A percentile compares a stretch with the other conserved stretches of the same genome.
phyloP scores from a whole-genome alignment of 768 basidiomycete genomes.

The Collybia mongolica region DNA sequence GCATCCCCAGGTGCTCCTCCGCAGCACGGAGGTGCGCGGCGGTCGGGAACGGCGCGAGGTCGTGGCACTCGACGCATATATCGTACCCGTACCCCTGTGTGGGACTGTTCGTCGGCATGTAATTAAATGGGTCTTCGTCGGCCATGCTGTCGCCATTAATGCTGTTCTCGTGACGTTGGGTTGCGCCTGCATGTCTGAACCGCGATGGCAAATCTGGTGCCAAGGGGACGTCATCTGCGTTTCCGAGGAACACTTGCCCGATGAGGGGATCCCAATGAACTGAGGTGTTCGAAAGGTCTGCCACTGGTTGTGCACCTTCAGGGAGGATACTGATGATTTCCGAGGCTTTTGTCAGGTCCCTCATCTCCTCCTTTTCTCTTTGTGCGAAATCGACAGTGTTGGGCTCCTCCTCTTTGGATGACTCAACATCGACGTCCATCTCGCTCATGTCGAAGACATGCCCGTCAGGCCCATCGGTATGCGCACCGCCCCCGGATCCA shows the following conservation, averaged over 20 bases:
- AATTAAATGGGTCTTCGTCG: conserved; percentile 42
- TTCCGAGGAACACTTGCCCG: conserved; percentile 80
- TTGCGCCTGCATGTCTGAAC: conserved; percentile 20
- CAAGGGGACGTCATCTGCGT: conserved; percentile 77
- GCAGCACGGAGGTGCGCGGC: conserved; percentile 64
- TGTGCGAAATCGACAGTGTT: conserved; percentile 82
- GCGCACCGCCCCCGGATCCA: conserved; percentile 22
- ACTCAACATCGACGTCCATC: conserved; percentile 7
- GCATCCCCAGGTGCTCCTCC: conserved; percentile 67
- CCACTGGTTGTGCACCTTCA: neutral
- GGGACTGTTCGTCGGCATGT: conserved; percentile 39
- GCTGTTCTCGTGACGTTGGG: conserved; percentile 5
- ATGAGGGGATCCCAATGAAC: conserved; percentile 52
- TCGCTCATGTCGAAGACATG: conserved; percentile 30
- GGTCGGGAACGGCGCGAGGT: conserved; percentile 75
- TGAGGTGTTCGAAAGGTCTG: conserved; percentile 30
- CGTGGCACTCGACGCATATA: conserved; percentile 87
- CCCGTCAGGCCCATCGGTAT: conserved; percentile 42
- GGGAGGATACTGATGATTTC: conserved; percentile 64
- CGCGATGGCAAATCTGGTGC: conserved; percentile 24
- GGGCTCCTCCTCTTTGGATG: conserved; percentile 16
- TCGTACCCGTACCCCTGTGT: conserved; percentile 67
- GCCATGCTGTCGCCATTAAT: neutral
- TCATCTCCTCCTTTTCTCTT: conserved; percentile 88
- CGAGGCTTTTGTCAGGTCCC: conserved; percentile 78